Base-by-base conservation (phyloP, 2,329 filamentous ascomycete species). In the Phaeosphaeriaceae sp. region DNA sequence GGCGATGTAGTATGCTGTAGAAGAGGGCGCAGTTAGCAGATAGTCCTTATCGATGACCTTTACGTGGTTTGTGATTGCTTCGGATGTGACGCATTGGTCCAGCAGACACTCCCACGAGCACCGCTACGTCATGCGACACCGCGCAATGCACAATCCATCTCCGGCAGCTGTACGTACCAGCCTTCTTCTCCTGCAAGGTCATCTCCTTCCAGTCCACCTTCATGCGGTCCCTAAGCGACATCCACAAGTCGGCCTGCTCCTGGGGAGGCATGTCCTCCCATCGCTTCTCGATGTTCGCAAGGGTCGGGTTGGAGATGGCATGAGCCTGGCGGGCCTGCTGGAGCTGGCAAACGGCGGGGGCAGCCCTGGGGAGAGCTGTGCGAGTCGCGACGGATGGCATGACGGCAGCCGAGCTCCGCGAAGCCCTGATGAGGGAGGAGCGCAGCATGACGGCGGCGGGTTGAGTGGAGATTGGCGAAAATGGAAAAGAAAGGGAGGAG, bases 171-270 rank as follows among this genome's bases (percentile, higher is more conserved):
- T 72, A 92, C 93, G 79, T 89, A 97, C 95, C 94, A 74, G 95
- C 95, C 86, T 96, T 98, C 91, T 99, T 97, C 88, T 99, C 95
- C 82, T 95, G 91, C 76, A 96, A 71, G 52, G 95, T 97, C 84
- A 99, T 85, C 78, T 98, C 92, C 77, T 90, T 88, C 95, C 95
- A 99, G 85, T 92, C 93, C 74, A 87, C 89, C 91, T 97, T 97
- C 95, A 99, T 99, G 78, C 95, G 91, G 84, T 99, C 95, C 81
- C 95, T 89, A 81, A 99, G 86, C 72, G 91, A 86, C 95, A 99
- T 99, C 95, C 95, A 99, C 74, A 99, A 85, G 79, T 99, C 95
- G 70, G 95, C 95, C 88, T 99, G 95, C 88, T 99, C 95, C 86
- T 97, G 93, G 66, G 95, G 92, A 59, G 94, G 93, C 91, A 98